Base-by-base conservation (phyloP, 2,329 filamentous ascomycete species). In the Cladophialophora bantiana region DNA sequence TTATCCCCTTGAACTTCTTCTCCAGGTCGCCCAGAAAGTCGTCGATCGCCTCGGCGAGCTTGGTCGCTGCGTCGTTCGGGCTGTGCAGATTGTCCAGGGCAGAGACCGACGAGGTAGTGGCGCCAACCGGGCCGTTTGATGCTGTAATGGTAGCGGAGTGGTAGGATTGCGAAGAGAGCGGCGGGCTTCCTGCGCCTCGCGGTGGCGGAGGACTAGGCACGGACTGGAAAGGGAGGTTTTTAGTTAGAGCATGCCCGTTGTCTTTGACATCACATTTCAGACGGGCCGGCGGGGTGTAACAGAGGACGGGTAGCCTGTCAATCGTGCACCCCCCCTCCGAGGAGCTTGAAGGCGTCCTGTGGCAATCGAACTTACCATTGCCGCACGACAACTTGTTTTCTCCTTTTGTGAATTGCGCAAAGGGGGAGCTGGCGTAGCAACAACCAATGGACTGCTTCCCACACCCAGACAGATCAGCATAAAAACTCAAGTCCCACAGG, bases 1-100 rank as follows among this genome's bases (percentile, higher is more conserved):
- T 71, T n/a, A 73, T 73, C 4, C 62, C 69, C 64, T 73, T 73
- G 66, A 73, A 74, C 59, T 73, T 74, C 70, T 73, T 73, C 65
- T 74, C 72, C 32, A 74, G 55, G 54, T 74, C 72, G 26, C 71
- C 72, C n/a, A 73, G 65, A 59, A 74, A 74, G 45, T 73, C 72
- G 62, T 74, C 73, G n/a, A 74, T 73, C 2, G 73, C 72, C 45
- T 72, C 71, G 40, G 71, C 63, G 42, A 74, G 68, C 62, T 69
- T 68, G 6, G 69, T 62, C 9, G 71, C 65, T 18, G 71, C 71
- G 40, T 70, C 69, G 54, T 70, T 68, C 32, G 65, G 40, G 20
- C 53, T 50, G 40, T 62, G 45, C 7, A 54, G n/a, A 57, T 65
- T 62, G 38, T 62, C 48, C 7, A 42, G 38, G 15, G 64, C 31